phyloP scores from a whole-genome alignment of 768 basidiomycete genomes.

The Termitomyces sp. region DNA sequence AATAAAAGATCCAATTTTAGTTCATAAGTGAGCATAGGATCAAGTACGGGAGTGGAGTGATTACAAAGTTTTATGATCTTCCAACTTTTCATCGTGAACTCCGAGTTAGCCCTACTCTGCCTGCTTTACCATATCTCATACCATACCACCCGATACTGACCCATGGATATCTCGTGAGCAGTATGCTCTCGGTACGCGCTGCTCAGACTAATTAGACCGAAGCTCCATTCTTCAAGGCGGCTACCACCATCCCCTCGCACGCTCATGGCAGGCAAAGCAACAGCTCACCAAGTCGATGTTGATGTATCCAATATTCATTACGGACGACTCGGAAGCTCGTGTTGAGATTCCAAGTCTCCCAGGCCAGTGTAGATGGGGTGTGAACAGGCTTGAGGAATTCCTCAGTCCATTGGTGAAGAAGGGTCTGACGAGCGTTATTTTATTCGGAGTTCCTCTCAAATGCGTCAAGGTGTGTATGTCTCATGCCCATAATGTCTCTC shows the following conservation, averaged over 20 bases:
- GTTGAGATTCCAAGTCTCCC: slow-evolving; percentile 76
- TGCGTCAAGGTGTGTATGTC: slow-evolving; percentile 59
- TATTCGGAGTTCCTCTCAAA: slow-evolving; percentile 89
- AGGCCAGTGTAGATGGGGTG: slow-evolving; percentile 89
- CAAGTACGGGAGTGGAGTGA: neutral
- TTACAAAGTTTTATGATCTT: neutral
- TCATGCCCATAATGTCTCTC: neutral
- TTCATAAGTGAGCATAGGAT: neutral
- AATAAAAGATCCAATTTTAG: too few relatives aligned
- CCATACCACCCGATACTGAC: neutral
- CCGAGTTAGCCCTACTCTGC: neutral
- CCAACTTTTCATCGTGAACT: neutral
- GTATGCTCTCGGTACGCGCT: neutral
- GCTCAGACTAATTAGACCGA: slow-evolving; percentile 7
- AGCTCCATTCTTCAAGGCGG: slow-evolving; percentile 89
- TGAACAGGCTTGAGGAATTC: slow-evolving; percentile 89
- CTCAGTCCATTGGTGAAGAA: slow-evolving; percentile 84
- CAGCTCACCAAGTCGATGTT: slow-evolving; percentile 88
- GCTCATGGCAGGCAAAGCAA: slow-evolving; percentile 82
- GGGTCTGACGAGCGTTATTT: slow-evolving; percentile 86
- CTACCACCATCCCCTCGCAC: slow-evolving; percentile 87
- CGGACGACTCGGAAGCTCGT: slow-evolving; percentile 86
- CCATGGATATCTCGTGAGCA: slow-evolving; percentile 45
- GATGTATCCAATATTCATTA: slow-evolving; percentile 99
- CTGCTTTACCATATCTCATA: neutral